A percentile compares a stretch with the other conserved stretches of the same genome.
Conservation (phyloP, 352 stramenopile genomes). For the Pythium aphanidermatum region DNA sequence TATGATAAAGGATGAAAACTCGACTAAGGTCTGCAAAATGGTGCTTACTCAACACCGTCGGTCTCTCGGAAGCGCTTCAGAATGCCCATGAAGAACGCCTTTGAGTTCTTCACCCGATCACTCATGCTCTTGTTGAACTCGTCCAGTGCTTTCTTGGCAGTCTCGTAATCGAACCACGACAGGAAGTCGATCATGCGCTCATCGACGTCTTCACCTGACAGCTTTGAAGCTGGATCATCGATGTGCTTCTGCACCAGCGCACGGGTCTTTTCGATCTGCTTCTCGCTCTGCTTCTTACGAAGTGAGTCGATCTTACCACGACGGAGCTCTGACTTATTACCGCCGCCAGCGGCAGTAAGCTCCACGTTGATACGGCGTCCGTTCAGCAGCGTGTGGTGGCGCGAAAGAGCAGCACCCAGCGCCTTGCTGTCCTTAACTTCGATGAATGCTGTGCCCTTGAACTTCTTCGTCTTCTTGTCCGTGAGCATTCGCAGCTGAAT, state of each 20-base stretch:
- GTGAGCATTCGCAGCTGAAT: conserved; percentile 79
- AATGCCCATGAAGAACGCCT: conserved; percentile 88
- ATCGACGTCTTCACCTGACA: conserved; percentile 74
- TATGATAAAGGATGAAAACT: too few species aligned
- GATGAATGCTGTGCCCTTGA: conserved; percentile 83
- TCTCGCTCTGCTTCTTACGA: conserved; percentile 74
- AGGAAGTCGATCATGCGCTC: conserved; percentile 85
- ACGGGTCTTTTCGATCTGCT: conserved; percentile 80
- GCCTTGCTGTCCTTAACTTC: conserved; percentile 82
- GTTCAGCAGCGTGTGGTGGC: conserved; percentile 74
- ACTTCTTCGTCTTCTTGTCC: conserved; percentile 78
- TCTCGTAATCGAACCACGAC: conserved; percentile 87
- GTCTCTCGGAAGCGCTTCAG: conserved; percentile 83
- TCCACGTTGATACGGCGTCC: conserved; percentile 86
- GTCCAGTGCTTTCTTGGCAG: conserved; percentile 73
- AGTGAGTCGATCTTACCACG: conserved; percentile 61
- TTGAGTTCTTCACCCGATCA: conserved; percentile 74
- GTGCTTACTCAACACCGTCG: conserved; percentile 56
- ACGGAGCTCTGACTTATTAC: conserved; percentile 77
- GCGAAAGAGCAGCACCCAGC: conserved; percentile 64
- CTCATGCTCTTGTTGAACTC: conserved; percentile 75
- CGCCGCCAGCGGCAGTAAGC: conserved; percentile 69
- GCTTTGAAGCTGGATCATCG: conserved; percentile 58
- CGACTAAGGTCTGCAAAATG: neutral
- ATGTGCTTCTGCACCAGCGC: conserved; percentile 81